Base-by-base conservation (phyloP, 768 basidiomycete genomes). In the Boletus sensibilis region DNA sequence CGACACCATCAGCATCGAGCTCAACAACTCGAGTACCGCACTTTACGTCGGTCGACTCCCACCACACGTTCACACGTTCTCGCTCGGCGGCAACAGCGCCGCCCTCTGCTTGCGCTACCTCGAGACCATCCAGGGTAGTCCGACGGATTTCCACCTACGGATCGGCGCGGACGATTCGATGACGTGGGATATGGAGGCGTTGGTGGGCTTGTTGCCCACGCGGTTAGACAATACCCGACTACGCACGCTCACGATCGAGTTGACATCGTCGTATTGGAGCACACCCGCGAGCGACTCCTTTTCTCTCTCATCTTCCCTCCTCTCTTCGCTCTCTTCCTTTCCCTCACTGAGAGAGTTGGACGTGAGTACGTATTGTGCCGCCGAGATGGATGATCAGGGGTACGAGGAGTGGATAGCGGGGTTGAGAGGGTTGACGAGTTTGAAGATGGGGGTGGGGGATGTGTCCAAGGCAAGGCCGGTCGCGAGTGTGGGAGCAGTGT, bases 261-360 rank as follows among this genome's bases (percentile, higher is more conserved):
- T 69, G 41, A 69, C 65, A 3, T 70, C 66, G 13, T 68, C 68
- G 1, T 70, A 70, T 38, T 70, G 68, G 66, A 62, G 57, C 18
- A 57, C 62, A 2, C 62, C 64, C 0, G 55, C 63, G 4, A 63
- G 59, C 52, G 65, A 69, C 29, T 56, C 66, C 5, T 68, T 68
- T 47, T 41, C 44, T 1, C 68, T 69, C 29, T 58, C 64, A 0
- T 14, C 58, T 2, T 14, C 56, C 11, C 21, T 68, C 18, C 34
- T 69, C 0, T 35, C 53, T 5, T 56, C 66, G 8, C 34, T 70
- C 10, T 33, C 58, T 0, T 50, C 41, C 1, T 69, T 69, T 45
- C 42, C 59, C 0, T 58, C 42, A 2, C 21, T 69, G 23, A 53
- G 45, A 10, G 60, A 52, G 29, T 33, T 69, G n/a, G 61, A 70